Percentiles rank a stretch among this genome's conserved stretches.
phyloP scores from a whole-genome alignment of 257 asterid species.

The Apocynum venetum region DNA sequence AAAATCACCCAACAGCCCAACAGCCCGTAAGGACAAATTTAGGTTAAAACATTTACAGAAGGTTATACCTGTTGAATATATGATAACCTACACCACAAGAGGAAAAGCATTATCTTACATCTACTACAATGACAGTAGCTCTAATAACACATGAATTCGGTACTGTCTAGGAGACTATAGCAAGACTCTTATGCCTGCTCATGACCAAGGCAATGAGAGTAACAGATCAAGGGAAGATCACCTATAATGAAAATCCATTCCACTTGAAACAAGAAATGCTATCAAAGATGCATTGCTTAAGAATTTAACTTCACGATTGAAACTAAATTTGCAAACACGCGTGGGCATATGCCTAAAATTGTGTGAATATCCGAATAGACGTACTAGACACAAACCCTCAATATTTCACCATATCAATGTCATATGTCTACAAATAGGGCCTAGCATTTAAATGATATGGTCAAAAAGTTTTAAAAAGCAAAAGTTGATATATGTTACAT shows the following conservation, averaged over 20 bases:
- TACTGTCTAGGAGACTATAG: background rate
- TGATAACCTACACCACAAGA: background rate
- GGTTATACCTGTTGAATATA: background rate
- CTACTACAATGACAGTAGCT: too few relatives aligned
- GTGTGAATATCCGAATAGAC: background rate
- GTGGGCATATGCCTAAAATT: background rate
- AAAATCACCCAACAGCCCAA: background rate
- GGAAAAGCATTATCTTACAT: background rate
- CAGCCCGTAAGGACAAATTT: too few relatives aligned
- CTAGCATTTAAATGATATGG: background rate
- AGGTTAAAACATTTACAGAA: background rate
- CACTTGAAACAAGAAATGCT: background rate
- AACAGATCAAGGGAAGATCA: background rate
- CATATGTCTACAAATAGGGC: background rate
- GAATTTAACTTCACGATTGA: background rate
- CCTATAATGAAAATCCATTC: background rate
- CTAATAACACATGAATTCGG: background rate
- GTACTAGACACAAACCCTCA: background rate
- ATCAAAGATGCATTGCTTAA: background rate
- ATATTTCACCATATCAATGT: background rate
- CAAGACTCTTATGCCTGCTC: background rate
- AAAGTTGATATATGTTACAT: background rate
- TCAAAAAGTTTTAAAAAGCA: background rate
- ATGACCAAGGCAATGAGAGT: background rate
- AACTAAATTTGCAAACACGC: background rate